Base-by-base conservation (phyloP, 176 grass and related monocot species). In the Avena insularis region DNA sequence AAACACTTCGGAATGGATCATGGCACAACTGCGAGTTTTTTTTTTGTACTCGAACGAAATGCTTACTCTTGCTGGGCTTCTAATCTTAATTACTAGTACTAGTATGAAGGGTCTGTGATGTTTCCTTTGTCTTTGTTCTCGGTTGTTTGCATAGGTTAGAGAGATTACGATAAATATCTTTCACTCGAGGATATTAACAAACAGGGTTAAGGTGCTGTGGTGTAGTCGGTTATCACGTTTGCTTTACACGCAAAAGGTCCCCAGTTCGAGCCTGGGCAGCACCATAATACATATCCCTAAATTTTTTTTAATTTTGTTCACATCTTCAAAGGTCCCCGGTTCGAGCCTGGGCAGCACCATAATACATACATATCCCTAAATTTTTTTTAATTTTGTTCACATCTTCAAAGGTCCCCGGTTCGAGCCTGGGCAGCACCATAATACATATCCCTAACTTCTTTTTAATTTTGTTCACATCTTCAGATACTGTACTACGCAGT, bases 151-250 rank as follows among this genome's bases (percentile, higher is more conserved):
- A 57, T 5, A 57, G 14, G 4, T 16, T 57, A 16, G 54, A 57
- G 54, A 1, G 3, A 6, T 16, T 17, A 55, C 3, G 4, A 14
- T 55, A 55, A 17, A 1, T 57, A 57, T 8, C 6, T 7, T 57
- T 35, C 33, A 35, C 3, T 35, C 2, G 33, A 35, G 33, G 33
- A 35, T 35, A 35, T 3, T 12, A 65, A 14, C 62, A 65, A 65
- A 13, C 62, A 65, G 4, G 25, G 4, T 31, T 65, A 10, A 31
- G 87, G 76, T 75, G 77, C 46, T 89, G 87, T 85, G 76, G 82
- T 80, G 87, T 85, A 89, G 82, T 85, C 33, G 65, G 75, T 85
- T 73, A 88, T 88, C 87, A 84, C 81, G 74, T 84, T 88, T 78
- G 80, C 82, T 51, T 82, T 82, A 88, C 86, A 83, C 86, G 82